Evolutionary conservation across 768 basidiomycete species (phyloP), one percentile per base, ranked within the genome.

Genomic region (Jaapia argillacea): DNA sequence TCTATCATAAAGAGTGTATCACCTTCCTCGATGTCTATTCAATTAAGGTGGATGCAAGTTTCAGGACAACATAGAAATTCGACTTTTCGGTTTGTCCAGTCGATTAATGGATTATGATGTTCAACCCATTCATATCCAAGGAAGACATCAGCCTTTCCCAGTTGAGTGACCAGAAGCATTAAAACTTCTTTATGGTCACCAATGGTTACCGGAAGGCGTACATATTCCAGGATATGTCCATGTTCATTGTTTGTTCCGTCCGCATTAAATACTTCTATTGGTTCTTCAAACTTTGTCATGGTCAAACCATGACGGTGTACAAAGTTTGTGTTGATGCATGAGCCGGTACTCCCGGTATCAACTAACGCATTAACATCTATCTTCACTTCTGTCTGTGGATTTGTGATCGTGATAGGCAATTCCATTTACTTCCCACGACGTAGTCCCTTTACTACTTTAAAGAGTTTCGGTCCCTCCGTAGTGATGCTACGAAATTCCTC

Each of bases 291-390:
- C 16, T 24, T 20, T 1, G 27, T 14, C 24, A 23, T 25, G 2
- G 28, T 26, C 4, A 51, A 33, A 1, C 42, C 23, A 42, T 23
- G 28, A 22, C 40, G 26, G 28, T 35, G 12, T 4, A 47, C 51
- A 5, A 49, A 42, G 27, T 49, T 41, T 14, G 33, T n/a, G 40
- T 47, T 43, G 3, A 58, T 50, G 16, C 46, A 54, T 3, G 49
- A 57, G 0, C 54, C 53, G 2, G 53, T 59, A 21, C 49, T 46
- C 0, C 58, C 55, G 24, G 50, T 52, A 24, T 58, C 51, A 4
- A 59, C 7, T 2, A 59, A 35, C 12, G 36, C 49, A 13, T 24
- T 24, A n/a, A 43, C n/a, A 21, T 53, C 47, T 3, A 31, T 38
- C 21, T 43, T 18, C 21, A 20, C 22, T 18, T 27, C 45, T 18